These are phyloP conservation scores for Debaryomyces coudertii DNA, from an alignment of 1,139 yeast species.

Conservation along the genomic window DNA sequence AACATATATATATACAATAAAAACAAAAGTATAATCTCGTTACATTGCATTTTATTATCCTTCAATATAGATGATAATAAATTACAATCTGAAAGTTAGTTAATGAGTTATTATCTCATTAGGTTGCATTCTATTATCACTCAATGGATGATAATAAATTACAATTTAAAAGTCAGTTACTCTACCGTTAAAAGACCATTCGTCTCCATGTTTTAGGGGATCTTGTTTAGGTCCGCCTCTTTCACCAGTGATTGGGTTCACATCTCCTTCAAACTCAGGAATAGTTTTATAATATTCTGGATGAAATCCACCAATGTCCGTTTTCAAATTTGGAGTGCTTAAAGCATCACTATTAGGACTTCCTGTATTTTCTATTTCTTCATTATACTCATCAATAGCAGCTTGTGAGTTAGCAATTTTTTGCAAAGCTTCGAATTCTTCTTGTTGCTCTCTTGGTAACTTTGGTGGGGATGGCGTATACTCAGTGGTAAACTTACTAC, in stretches of 20 bases:
- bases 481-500: constrained; percentile 33
- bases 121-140: too few species aligned
- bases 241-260: constrained; percentile 92
- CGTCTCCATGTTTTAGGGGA: constrained; percentile 82
- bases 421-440: constrained; percentile 87
- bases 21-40: background rate
- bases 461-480: constrained; percentile 77
- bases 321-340: constrained; percentile 36
- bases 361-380: constrained; percentile 37
- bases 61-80: too few species aligned
- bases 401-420: constrained; percentile 79
- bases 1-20: background rate
- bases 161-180: constrained; percentile 78
- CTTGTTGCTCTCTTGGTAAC: constrained; percentile 84
- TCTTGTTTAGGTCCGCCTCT: constrained; percentile 99
- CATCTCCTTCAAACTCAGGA: constrained; percentile 95
- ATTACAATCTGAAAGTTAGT: too few species aligned
- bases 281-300: constrained; percentile 75
- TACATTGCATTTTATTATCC: background rate
- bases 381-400: constrained; percentile 77
- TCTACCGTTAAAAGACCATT: constrained; percentile 94
- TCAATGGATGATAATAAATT: too few species aligned
- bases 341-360: constrained; percentile 33
- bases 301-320: constrained; percentile 68
- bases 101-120: too few species aligned